Conservation (phyloP, 768 basidiomycete species). For the Hypholoma sublateritium region DNA sequence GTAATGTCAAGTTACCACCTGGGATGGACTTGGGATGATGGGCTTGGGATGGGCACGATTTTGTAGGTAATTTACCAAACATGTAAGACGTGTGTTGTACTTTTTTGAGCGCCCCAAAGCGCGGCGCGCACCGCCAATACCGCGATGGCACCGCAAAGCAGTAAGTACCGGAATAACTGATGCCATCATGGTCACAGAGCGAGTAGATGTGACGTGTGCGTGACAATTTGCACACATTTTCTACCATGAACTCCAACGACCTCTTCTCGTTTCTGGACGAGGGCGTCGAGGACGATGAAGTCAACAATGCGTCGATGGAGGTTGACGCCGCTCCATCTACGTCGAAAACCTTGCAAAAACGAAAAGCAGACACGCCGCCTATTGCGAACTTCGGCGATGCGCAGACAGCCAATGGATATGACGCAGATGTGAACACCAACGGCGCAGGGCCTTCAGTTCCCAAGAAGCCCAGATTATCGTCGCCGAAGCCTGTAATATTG, state of each 20-base stretch:
- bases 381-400: slow-evolving; percentile 14
- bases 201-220: slow-evolving; percentile 17
- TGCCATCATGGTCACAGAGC: neutral
- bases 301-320: slow-evolving; percentile 28
- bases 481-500: slow-evolving; percentile 74
- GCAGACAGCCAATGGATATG: neutral
- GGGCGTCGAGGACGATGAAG: slow-evolving; percentile 32
- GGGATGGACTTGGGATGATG: no score
- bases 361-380: slow-evolving; percentile 37
- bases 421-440: slow-evolving; percentile 25
- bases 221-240: slow-evolving; percentile 21
- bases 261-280: slow-evolving; percentile 72
- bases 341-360: slow-evolving; percentile 34
- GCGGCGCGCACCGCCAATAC: no score
- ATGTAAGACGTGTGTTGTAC: no score
- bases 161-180: no score
- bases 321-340: slow-evolving; percentile 18
- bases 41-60: no score
- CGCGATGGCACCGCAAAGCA: no score
- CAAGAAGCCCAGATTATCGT: slow-evolving; percentile 62
- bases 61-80: no score
- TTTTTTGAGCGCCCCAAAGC: no score
- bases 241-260: slow-evolving; percentile 48
- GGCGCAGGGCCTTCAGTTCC: slow-evolving; percentile 37
- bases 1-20: no score